Evolutionary conservation across 208 protist genomes (phyloP).

Genomic region (Porcisia hertigi): DNA sequence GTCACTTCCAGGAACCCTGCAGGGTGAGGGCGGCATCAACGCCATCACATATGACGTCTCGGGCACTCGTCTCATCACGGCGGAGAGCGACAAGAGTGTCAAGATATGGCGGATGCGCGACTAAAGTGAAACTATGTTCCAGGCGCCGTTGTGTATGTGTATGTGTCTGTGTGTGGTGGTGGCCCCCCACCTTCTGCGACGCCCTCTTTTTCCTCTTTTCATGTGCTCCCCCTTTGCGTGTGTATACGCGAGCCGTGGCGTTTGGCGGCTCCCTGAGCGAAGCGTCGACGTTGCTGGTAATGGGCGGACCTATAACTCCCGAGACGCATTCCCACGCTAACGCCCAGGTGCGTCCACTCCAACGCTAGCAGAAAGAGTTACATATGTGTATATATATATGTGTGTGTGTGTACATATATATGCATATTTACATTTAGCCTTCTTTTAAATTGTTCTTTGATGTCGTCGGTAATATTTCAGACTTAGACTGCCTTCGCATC

Average conservation of each 20-base stretch:
- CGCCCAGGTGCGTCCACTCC: no score
- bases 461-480: no score
- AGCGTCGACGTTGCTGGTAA: no score
- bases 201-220: not conserved
- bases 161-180: not conserved
- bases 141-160: not conserved
- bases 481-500: no score
- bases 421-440: no score
- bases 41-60: constrained; percentile 94
- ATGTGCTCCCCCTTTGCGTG: not conserved
- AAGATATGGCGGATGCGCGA: constrained; percentile 89
- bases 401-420: no score
- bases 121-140: not conserved
- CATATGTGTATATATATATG: no score
- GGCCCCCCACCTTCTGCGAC: not conserved
- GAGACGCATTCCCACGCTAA: no score
- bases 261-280: no score
- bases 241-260: not conserved
- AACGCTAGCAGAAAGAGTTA: no score
- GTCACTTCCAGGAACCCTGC: constrained; percentile 70
- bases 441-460: no score
- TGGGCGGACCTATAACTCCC: no score
- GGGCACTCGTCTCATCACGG: constrained; percentile 97
- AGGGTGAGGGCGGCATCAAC: constrained; percentile 94
- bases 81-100: constrained; percentile 98